These are phyloP conservation scores for Backusella liffmaniae DNA, from an alignment of 192 early-diverging fungal species.

Conservation along the genomic window DNA sequence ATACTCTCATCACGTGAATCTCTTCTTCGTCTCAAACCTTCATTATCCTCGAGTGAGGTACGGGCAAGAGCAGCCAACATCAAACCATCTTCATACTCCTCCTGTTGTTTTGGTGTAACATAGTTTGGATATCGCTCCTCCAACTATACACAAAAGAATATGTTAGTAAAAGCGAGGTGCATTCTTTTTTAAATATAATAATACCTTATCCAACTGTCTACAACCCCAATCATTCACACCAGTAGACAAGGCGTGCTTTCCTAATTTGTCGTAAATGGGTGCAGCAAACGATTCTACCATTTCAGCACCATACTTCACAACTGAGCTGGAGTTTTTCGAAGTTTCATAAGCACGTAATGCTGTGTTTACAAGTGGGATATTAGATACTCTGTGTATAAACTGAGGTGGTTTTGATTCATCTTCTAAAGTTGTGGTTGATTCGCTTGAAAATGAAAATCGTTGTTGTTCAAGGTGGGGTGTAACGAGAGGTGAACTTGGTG, in stretches of 20 bases:
- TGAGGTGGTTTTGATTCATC: slow-evolving; percentile 1
- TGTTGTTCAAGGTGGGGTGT: background rate
- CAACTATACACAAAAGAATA: slow-evolving; percentile 16
- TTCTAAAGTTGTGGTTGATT: slow-evolving; percentile 5
- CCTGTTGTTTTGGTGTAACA: slow-evolving; percentile 18
- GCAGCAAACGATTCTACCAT: slow-evolving; percentile 77
- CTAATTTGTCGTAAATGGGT: slow-evolving; percentile 76
- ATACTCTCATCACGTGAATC: slow-evolving; percentile 21
- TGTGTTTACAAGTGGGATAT: slow-evolving; percentile 71
- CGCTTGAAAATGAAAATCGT: slow-evolving; percentile 13
- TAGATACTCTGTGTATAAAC: slow-evolving; percentile 24
- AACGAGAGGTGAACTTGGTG: slow-evolving; percentile 9
- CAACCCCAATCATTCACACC: slow-evolving; percentile 13
- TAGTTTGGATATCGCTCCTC: slow-evolving; percentile 33
- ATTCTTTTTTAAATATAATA: background rate
- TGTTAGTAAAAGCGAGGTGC: background rate
- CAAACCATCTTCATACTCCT: slow-evolving; percentile 25
- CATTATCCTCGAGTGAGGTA: slow-evolving; percentile 29
- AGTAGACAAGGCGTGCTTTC: slow-evolving; percentile 11
- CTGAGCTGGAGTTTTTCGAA: slow-evolving; percentile 58
- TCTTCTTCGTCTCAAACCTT: slow-evolving; percentile 10
- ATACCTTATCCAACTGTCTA: slow-evolving; percentile 11
- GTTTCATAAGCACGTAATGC: slow-evolving; percentile 66
- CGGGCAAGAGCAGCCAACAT: slow-evolving; percentile 36
- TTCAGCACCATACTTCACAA: slow-evolving; percentile 70